Base-by-base conservation (phyloP, 164 flowering plant genomes). In the Macadamia tetraphylla region DNA sequence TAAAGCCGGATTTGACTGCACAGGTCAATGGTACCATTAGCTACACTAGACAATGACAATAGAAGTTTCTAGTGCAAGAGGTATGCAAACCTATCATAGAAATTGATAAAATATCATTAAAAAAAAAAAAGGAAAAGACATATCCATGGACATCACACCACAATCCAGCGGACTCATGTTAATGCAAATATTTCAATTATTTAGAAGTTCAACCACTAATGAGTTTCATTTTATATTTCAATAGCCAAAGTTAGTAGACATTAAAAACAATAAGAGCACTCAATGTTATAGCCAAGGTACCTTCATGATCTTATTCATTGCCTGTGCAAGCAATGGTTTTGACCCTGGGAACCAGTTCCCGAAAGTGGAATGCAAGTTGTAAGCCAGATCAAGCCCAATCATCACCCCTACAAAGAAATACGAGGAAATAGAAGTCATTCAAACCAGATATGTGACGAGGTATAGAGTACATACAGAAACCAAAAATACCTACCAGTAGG, bases 321-420 rank as follows among this genome's bases (percentile, higher is more conserved):
- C 99, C 75, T 95, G 98, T 31, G 94, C 94, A 70, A 95, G 85
- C 43, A 95, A 79, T 8, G 99, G 99, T 69, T 95, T 95, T 12
- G 99, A 95, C 30, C 99, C 99, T 74, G 99, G 99, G 70, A 95
- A 95, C 99, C 99, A 95, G 75, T 95, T 95, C 29, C 99, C 99
- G 82, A 92, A 95, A n/a, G 98, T 93, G 70, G 99, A 92, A 78
- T 95, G 99, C 85, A 95, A 83, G 78, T 95, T 95, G 67, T 95
- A 95, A 2, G 99, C 99, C 76, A 95, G 75, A 79, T 95, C 99
- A 77, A 95, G 62, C 7, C 97, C 99, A 84, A 95, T 91, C 99
- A 95, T 92, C 51, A 95, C 99, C 52, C 98, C 98, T 91, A 84
- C 60, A 76, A 11, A 14, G 3, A 29, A 63, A 65, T 11, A 57